Base-by-base conservation (phyloP, 352 stramenopile species). In the Phytophthora pini region DNA sequence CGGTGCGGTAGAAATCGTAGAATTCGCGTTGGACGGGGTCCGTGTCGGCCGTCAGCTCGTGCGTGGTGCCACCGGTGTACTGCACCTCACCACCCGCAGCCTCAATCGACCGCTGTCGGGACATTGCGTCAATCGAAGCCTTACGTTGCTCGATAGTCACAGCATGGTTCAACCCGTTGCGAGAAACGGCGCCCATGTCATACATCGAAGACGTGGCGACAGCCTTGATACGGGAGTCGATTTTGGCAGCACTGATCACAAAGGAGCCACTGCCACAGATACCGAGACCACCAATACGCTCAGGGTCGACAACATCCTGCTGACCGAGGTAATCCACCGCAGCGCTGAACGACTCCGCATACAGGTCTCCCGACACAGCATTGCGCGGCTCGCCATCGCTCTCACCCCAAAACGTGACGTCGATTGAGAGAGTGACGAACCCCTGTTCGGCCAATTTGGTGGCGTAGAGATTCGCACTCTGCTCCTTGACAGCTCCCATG, bases 401-500 rank as follows among this genome's bases (percentile, higher is more conserved):
- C 22, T 27, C 52, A 11, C 53, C 61, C 61, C 61, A 69, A 24
- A 64, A 69, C 0, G 54, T 47, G 4, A 64, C 13, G 15, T 69
- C 61, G 6, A 69, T 56, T 7, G 61, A 69, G 2, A 69, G 45
- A 5, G 61, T 55, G n/a, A 69, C 52, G 12, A 69, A 69, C 10
- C 61, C 61, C 7, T 58, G 20, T 32, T 64, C 61, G 26, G 61
- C 53, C 61, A 69, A 39, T 31, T 69, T 69, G 17, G 53, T 69
- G 13, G 61, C 61, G 39, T 69, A 69, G 4, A 69, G 53, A 29
- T 69, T 40, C 15, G 61, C 61, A 6, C 61, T 69, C 22, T 69
- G 61, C 47, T 69, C 61, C 61, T 69, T 69, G 11, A 69, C 61
- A 49, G 61, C 61, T 13, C 61, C 61, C 53, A 69, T 64, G 36